Conservation (phyloP, 2,329 filamentous ascomycete genomes). For the Emergomyces pasteurianus region DNA sequence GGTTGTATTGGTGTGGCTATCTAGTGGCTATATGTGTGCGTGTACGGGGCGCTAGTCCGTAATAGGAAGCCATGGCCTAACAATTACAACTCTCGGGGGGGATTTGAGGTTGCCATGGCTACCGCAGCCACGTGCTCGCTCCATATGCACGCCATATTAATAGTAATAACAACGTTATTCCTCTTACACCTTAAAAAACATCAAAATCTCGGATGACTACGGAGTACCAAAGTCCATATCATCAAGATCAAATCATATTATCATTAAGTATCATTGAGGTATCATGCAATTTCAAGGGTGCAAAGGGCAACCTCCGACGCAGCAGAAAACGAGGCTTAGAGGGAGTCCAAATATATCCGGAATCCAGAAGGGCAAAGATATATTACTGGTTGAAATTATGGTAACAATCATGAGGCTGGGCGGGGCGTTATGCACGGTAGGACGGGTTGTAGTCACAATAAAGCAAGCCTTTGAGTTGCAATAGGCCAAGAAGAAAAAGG, state of each 20-base stretch:
- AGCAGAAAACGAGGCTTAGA: background rate
- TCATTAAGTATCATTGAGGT: constrained; percentile 2
- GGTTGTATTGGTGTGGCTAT: too few relatives aligned
- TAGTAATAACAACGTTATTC: too few relatives aligned
- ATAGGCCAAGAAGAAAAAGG: background rate
- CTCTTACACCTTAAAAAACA: background rate
- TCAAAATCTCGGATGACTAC: background rate
- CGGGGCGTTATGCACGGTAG: background rate
- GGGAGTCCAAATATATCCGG: background rate
- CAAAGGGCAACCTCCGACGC: background rate
- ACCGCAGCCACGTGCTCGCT: too few relatives aligned
- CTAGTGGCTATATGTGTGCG: too few relatives aligned
- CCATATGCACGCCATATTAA: too few relatives aligned
- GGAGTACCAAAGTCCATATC: background rate
- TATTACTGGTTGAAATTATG: background rate
- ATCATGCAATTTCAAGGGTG: background rate
- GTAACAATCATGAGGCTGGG: background rate
- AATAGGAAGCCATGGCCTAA: too few relatives aligned
- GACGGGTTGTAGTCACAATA: background rate
- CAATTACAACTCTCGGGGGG: too few relatives aligned
- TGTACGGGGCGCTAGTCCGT: too few relatives aligned
- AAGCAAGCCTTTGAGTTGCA: background rate
- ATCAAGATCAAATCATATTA: constrained; percentile 2
- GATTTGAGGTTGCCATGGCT: too few relatives aligned
- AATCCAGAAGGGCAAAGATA: background rate